These are phyloP conservation scores for Epichloe uncinata DNA, from an alignment of 2,329 filamentous ascomycete species.

Conservation along the genomic window DNA sequence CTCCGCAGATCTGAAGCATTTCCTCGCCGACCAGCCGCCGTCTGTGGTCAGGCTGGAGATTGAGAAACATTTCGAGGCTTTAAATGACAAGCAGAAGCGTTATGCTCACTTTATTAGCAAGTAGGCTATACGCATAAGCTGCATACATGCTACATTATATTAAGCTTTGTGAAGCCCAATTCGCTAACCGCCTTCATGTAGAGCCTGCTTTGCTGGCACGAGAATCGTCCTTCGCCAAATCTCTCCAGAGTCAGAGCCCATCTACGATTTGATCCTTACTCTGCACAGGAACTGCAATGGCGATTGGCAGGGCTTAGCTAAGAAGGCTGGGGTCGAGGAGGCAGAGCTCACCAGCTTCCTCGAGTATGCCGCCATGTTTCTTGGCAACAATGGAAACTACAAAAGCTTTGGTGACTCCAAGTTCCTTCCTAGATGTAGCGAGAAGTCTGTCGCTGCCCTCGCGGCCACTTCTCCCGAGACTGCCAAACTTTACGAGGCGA, in stretches of 20 bases:
- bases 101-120: constrained; percentile 85
- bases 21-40: constrained; percentile 82
- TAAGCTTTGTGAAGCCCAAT: neutral
- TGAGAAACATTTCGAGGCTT: constrained; percentile 77
- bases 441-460: constrained; percentile 50
- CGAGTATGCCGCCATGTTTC: constrained; percentile 65
- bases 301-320: constrained; percentile 55
- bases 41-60: constrained; percentile 80
- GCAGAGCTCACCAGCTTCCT: constrained; percentile 56
- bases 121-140: constrained; percentile 29
- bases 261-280: constrained; percentile 68
- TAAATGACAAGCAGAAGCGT: constrained; percentile 64
- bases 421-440: constrained; percentile 60
- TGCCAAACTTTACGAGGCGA: constrained; percentile 50
- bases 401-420: constrained; percentile 80
- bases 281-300: constrained; percentile 54
- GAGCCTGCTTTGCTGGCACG: constrained; percentile 63
- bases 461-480: constrained; percentile 48
- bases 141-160: no score
- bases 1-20: constrained; percentile 53
- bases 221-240: constrained; percentile 70
- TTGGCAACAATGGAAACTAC: constrained; percentile 74
- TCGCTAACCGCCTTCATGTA: constrained; percentile 18
- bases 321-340: constrained; percentile 49
- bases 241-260: constrained; percentile 67